phyloP scores from a whole-genome alignment of 257 asterid genomes.

The Rubia yunnanensis region DNA sequence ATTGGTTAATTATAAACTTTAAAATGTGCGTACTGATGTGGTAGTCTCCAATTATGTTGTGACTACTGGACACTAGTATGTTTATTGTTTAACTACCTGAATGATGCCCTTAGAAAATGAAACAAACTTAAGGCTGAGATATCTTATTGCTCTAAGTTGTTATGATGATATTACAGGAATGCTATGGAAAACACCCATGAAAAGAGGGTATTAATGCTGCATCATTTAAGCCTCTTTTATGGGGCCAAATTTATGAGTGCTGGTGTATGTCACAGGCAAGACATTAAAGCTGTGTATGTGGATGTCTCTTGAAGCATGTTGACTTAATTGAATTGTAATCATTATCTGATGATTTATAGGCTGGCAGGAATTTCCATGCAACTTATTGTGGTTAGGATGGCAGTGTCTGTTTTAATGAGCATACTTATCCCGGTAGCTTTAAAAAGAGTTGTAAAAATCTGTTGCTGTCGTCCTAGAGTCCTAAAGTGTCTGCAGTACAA shows the following conservation, averaged over 20 bases:
- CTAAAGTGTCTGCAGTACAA: neutral
- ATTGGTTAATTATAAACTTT: neutral
- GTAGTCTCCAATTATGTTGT: neutral
- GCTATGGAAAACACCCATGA: neutral
- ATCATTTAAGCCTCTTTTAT: neutral
- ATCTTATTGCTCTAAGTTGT: neutral
- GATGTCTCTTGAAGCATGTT: neutral
- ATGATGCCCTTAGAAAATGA: neutral
- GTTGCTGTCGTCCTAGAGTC: neutral
- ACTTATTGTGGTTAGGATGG: neutral
- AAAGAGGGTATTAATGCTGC: neutral
- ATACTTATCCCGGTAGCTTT: neutral
- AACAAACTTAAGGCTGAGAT: neutral
- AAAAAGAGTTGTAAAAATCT: neutral
- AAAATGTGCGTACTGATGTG: neutral
- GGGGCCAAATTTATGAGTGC: neutral
- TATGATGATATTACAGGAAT: neutral
- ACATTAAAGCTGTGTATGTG: neutral
- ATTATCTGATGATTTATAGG: neutral
- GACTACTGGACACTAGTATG: neutral
- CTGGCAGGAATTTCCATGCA: neutral
- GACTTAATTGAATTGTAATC: neutral
- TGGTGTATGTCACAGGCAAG: neutral
- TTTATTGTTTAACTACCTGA: neutral
- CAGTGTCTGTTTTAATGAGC: neutral